Base-by-base conservation (phyloP, 2,329 filamentous ascomycete genomes). In the Blastomyces percursus region DNA sequence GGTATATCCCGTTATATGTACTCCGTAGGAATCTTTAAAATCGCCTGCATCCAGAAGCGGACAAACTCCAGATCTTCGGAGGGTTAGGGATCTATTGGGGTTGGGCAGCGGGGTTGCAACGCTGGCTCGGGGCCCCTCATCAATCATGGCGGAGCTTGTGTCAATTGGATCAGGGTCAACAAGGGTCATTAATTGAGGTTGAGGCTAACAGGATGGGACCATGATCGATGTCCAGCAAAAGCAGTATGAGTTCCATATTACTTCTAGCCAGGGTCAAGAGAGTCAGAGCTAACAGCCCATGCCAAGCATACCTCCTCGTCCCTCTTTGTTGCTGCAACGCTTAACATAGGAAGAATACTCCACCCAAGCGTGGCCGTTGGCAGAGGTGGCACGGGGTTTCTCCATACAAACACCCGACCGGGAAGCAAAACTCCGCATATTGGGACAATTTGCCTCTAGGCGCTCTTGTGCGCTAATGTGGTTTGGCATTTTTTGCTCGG, bases 21-120 rank as follows among this genome's bases (percentile, higher is more conserved):
- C n/a, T n/a, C n/a, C n/a, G n/a, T 60, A 51, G n/a, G 32, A 44
- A 24, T 46, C 21, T 11, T 52, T 3, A 7, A 60, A 30, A 60
- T 51, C 27, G 59, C 46, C n/a, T 38, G 12, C 11, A 21, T 12
- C 38, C 44, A 12, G 59, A 51, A 24, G n/a, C n/a, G 44, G 46
- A 16, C 38, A 59, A 27, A 14, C 56, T 59, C 56, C 56, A 38
- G 12, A 24, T 59, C 14, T 46, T 40, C 21, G 24, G 24, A n/a
- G n/a, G n/a, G n/a, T 48, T 48, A 48, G 19, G 6, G 46, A 2
- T n/a, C 56, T 12, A 9, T 9, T 12, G 56, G 56, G 27, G 24
- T n/a, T 7, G 56, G 5, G 56, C 24, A 30, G 56, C n/a, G 32
- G 56, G 56, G 56, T 38, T 59, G 56, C 42, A 59, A 59, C 56